phyloP scores from a whole-genome alignment of 2,329 filamentous ascomycete species.

The Peltaster fructicola region DNA sequence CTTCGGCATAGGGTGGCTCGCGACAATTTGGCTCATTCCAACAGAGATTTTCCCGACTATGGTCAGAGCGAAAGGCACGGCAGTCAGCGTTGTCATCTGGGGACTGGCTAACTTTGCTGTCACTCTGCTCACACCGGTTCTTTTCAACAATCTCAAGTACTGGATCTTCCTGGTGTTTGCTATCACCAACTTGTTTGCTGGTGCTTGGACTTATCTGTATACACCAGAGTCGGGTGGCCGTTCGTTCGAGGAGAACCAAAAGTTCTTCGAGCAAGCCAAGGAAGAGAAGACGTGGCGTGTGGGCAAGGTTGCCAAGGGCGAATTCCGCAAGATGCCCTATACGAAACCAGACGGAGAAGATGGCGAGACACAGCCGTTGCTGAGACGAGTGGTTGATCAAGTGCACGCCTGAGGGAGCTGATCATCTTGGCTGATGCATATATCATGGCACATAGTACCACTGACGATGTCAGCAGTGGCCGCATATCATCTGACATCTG shows the following conservation, averaged over 20 bases:
- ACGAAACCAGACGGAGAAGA: slow-evolving; percentile 21
- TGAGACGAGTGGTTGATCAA: slow-evolving; percentile 28
- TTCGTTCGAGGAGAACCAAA: slow-evolving; percentile 42
- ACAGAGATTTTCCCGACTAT: slow-evolving; percentile 41
- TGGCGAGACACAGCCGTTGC: slow-evolving; percentile 28
- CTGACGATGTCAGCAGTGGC: too few relatives aligned
- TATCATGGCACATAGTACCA: too few relatives aligned
- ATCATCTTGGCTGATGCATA: too few relatives aligned
- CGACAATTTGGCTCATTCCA: slow-evolving; percentile 42
- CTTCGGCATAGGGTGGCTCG: slow-evolving; percentile 43
- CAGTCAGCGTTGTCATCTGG: slow-evolving; percentile 38
- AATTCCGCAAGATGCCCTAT: slow-evolving; percentile 30
- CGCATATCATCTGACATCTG: too few relatives aligned
- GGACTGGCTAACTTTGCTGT: slow-evolving; percentile 40
- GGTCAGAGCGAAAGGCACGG: slow-evolving; percentile 36
- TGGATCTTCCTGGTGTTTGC: slow-evolving; percentile 41
- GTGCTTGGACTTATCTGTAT: slow-evolving; percentile 35
- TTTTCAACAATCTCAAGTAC: slow-evolving; percentile 43
- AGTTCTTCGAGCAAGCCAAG: slow-evolving; percentile 37
- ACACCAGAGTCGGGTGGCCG: slow-evolving; percentile 39
- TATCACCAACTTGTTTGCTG: slow-evolving; percentile 36
- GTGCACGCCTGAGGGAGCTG: too few relatives aligned
- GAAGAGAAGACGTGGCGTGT: slow-evolving; percentile 37
- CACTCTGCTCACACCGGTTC: slow-evolving; percentile 38
- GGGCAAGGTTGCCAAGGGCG: slow-evolving; percentile 33